Base-by-base conservation (phyloP, 164 flowering plant species). In the Euptelea pleiosperma region DNA sequence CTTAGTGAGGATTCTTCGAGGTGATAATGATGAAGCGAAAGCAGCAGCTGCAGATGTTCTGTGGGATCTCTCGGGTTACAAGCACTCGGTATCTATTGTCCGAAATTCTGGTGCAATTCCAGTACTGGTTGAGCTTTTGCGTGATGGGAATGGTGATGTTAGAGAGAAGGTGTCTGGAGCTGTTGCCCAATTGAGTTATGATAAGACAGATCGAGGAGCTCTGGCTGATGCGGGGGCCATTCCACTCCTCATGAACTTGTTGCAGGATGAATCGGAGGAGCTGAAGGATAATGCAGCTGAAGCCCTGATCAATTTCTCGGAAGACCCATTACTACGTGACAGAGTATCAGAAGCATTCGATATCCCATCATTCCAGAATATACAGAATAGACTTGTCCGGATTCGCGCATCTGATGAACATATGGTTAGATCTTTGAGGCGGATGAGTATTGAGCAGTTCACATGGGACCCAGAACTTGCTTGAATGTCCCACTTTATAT, bases 41-140 rank as follows among this genome's bases (percentile, higher is more conserved):
- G 76, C 67, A 39, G 75, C 83, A 55, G 85, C 88, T 16, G 74
- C 76, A n/a, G 76, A 78, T 68, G 82, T 79, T 60, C 40, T 83
- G 31, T 80, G 85, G 85, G 74, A 75, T 65, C 69, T 83, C 16
- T 70, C 75, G 4, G 65, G 72, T 54, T 78, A 83, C 48, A 63
- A 80, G 64, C 75, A 80, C 52, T 67, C 76, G 6, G 45, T 61
- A 29, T 48, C 75, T 36, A 60, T 73, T 41, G 50, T 76, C 12
- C 49, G 65, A 15, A 71, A 55, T 30, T 74, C 83, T 1, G 83
- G 82, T 43, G 85, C 75, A 54, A 66, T 82, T 46, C 77, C 77
- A 4, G 22, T 75, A 37, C 57, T 80, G 18, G 66, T 80, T 62
- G 75, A 73, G 45, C 79, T 80, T 70, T 49, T 80, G 61, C 62